These are phyloP conservation scores for Claviceps quebecensis DNA, from an alignment of 2,329 filamentous ascomycete species.

Conservation along the genomic window DNA sequence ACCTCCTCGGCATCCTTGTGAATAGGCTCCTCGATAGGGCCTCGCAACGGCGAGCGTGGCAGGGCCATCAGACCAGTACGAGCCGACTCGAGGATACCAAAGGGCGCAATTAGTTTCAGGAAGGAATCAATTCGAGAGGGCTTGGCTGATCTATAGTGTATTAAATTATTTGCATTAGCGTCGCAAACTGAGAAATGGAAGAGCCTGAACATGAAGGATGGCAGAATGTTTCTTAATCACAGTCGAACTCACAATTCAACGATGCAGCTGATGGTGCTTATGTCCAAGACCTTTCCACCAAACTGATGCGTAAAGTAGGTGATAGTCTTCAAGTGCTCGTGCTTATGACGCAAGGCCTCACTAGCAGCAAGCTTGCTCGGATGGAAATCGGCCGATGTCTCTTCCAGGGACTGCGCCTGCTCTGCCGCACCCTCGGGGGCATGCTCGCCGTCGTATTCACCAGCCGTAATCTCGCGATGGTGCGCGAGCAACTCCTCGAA, in stretches of 20 bases:
- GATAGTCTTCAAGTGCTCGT: slow-evolving; percentile 91
- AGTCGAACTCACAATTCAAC: slow-evolving; percentile 71
- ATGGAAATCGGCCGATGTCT: slow-evolving; percentile 60
- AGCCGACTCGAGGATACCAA: slow-evolving; percentile 92
- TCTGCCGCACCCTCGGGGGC: slow-evolving; percentile 20
- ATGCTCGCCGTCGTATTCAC: slow-evolving; percentile 31
- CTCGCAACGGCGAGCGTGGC: slow-evolving; percentile 77
- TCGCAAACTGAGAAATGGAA: too few species aligned
- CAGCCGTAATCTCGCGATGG: slow-evolving; percentile 70
- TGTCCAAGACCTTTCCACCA: slow-evolving; percentile 92
- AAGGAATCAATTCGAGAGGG: slow-evolving; percentile 90
- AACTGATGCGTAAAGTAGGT: slow-evolving; percentile 97
- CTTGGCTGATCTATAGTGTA: slow-evolving; percentile 60
- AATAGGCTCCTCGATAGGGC: slow-evolving; percentile 52
- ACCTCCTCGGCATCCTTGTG: slow-evolving; percentile 85
- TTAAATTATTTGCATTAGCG: neutral
- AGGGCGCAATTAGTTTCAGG: slow-evolving; percentile 86
- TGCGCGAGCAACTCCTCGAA: slow-evolving; percentile 94
- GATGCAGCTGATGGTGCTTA: slow-evolving; percentile 96
- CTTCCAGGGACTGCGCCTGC: slow-evolving; percentile 28
- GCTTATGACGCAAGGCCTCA: slow-evolving; percentile 88
- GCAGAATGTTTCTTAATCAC: too few species aligned
- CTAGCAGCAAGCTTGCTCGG: slow-evolving; percentile 74
- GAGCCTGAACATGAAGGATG: too few species aligned
- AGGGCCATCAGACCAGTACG: slow-evolving; percentile 94